phyloP scores from a whole-genome alignment of 176 grass and related monocot species.

The Oropetium thomaeum region DNA sequence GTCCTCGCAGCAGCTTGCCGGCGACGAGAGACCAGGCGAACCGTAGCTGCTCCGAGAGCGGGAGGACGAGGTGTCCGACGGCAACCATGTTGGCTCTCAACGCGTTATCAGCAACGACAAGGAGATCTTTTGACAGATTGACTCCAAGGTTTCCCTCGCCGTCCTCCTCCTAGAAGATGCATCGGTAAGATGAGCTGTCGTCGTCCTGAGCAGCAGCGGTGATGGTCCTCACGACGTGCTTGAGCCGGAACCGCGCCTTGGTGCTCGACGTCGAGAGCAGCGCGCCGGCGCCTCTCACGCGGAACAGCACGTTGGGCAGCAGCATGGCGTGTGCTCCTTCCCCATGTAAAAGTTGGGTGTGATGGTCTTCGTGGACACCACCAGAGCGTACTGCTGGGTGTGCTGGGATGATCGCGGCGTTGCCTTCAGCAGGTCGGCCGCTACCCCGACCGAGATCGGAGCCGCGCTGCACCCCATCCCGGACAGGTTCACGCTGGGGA shows the following conservation, averaged over 20 bases:
- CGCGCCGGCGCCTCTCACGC: conserved; percentile 41
- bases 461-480: conserved; percentile 72
- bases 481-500: conserved; percentile 45
- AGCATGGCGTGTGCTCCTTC: conserved; percentile 52
- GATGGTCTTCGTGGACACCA: conserved; percentile 59
- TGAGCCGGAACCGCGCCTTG: conserved; percentile 43
- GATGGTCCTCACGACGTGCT: conserved; percentile 54
- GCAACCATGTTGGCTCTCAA: conserved; percentile 46
- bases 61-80: too few species aligned
- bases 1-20: conserved; percentile 30
- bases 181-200: conserved; percentile 43
- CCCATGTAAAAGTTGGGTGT: conserved; percentile 58
- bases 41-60: conserved; percentile 45
- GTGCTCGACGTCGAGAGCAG: conserved; percentile 30
- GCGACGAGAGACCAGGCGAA: conserved; percentile 38
- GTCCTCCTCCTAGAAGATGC: conserved; percentile 61
- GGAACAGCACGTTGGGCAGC: conserved; percentile 53
- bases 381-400: conserved; percentile 39
- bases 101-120: too few species aligned
- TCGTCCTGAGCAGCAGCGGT: conserved; percentile 31
- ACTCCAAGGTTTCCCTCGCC: not conserved
- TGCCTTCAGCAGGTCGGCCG: conserved; percentile 37
- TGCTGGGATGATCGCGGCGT: too few species aligned
- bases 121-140: too few species aligned
- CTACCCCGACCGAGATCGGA: conserved; percentile 43